A percentile compares a stretch with the other conserved stretches of the same genome.
These are phyloP conservation scores for Rhodotorula sphaerocarpa DNA, from an alignment of 768 basidiomycete species.

Conservation along the genomic window DNA sequence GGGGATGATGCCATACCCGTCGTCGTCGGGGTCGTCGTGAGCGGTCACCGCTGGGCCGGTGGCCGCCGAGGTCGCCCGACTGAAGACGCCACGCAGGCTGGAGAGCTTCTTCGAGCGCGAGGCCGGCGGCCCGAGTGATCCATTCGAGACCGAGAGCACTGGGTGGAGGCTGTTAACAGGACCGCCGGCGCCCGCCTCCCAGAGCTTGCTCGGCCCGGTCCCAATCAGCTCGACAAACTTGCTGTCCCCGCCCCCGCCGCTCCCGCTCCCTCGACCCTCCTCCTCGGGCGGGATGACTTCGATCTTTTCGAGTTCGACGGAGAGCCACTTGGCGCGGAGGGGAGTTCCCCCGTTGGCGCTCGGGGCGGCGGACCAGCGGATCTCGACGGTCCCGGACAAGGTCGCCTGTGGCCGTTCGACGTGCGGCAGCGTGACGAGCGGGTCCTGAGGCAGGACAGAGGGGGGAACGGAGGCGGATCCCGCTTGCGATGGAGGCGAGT, in stretches of 20 bases:
- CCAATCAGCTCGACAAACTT: slow-evolving; percentile 74
- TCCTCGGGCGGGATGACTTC: slow-evolving; percentile 57
- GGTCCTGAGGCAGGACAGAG: slow-evolving; percentile 12
- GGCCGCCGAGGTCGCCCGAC: neutral
- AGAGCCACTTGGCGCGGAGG: slow-evolving; percentile 84
- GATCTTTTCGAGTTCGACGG: slow-evolving; percentile 81
- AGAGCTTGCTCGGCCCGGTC: slow-evolving; percentile 69
- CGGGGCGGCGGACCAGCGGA: slow-evolving; percentile 53
- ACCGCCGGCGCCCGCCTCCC: slow-evolving; percentile 64
- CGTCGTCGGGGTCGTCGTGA: slow-evolving; percentile 17
- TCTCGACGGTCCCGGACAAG: slow-evolving; percentile 56
- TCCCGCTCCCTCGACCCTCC: slow-evolving; percentile 51
- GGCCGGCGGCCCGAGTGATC: too few species aligned
- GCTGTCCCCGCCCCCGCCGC: neutral
- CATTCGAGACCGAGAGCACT: neutral
- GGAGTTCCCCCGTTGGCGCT: slow-evolving; percentile 47
- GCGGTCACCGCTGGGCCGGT: neutral
- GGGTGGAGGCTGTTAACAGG: neutral
- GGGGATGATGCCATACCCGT: slow-evolving; percentile 27
- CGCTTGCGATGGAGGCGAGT: slow-evolving; percentile 2
- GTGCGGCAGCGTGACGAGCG: slow-evolving; percentile 26
- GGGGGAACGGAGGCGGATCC: neutral
- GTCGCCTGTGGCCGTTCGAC: slow-evolving; percentile 22
- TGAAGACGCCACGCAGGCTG: neutral
- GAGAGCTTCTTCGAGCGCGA: slow-evolving; percentile 12